phyloP scores from a whole-genome alignment of 805 yeast genomes.

The Suhomyces faveliae region DNA sequence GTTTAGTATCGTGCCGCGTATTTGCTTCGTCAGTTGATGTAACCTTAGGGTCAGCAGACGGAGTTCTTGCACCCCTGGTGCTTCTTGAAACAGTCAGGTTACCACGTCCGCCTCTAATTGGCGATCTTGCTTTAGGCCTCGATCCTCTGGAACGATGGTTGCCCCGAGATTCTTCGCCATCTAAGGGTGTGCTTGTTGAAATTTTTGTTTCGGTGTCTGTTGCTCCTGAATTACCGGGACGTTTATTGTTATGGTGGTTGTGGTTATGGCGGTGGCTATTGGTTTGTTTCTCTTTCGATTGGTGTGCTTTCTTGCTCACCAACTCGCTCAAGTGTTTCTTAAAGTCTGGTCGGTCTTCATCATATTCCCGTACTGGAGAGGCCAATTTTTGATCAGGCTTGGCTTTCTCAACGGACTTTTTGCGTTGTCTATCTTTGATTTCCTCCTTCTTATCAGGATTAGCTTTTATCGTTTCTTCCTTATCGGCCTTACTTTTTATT shows the following conservation, averaged over 20 bases:
- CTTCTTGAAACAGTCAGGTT: background rate
- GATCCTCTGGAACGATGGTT: conserved; percentile 2
- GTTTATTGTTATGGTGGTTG: background rate
- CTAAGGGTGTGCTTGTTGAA: background rate
- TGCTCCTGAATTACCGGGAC: background rate
- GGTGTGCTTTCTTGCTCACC: conserved; percentile 16
- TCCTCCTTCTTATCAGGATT: background rate
- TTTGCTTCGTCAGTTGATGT: background rate
- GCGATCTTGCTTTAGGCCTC: background rate
- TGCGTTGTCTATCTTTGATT: background rate
- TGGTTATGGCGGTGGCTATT: background rate
- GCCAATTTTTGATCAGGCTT: background rate
- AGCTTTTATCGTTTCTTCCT: background rate
- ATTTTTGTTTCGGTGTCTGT: background rate
- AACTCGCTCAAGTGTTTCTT: conserved; percentile 31
- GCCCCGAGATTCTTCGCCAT: background rate
- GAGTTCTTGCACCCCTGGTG: background rate
- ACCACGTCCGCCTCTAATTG: background rate
- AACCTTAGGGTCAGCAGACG: background rate
- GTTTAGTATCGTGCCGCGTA: background rate
- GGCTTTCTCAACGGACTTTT: background rate
- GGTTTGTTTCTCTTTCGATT: conserved; percentile 15
- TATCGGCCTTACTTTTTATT: background rate
- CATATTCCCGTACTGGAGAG: background rate
- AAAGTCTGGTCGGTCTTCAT: conserved; percentile 31